These are phyloP conservation scores for Aspergillus ellipticus DNA, from an alignment of 495 filamentous ascomycete species.

Conservation along the genomic window DNA sequence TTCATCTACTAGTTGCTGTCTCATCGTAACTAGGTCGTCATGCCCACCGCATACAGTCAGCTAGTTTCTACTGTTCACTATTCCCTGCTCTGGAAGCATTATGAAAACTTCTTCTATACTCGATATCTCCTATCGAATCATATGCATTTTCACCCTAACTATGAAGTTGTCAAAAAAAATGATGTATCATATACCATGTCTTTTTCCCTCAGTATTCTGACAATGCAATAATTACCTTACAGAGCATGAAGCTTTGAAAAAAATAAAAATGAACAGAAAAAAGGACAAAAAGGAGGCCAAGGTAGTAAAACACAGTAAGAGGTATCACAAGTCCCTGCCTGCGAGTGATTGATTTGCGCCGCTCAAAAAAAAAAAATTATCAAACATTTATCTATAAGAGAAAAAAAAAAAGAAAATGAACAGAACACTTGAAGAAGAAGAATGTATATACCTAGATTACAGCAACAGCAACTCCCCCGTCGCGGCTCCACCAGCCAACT, in stretches of 20 bases:
- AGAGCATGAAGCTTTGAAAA: neutral
- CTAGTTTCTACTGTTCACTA: neutral
- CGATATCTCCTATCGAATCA: neutral
- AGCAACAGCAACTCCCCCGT: slow-evolving; percentile 49
- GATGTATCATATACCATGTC: neutral
- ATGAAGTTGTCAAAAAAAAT: neutral
- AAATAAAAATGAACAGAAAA: neutral
- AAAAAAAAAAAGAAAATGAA: slow-evolving; percentile 15
- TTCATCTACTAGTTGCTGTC: slow-evolving; percentile 1
- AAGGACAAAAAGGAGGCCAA: neutral
- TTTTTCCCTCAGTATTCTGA: neutral
- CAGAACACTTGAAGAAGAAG: no score
- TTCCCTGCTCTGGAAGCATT: neutral
- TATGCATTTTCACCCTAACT: no score
- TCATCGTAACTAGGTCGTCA: no score
- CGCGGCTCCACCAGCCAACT: slow-evolving; percentile 44
- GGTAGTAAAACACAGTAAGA: neutral
- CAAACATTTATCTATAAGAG: neutral
- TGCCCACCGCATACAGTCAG: neutral
- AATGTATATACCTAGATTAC: slow-evolving; percentile 18
- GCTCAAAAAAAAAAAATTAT: neutral
- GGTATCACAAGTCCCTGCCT: slow-evolving; percentile 17
- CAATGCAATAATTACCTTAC: neutral
- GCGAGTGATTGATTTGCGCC: neutral
- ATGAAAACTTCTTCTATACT: neutral